These are phyloP conservation scores for Anthracocystis panici-leucophaei DNA, from an alignment of 1,284 basidiomycete genomes.

Conservation along the genomic window DNA sequence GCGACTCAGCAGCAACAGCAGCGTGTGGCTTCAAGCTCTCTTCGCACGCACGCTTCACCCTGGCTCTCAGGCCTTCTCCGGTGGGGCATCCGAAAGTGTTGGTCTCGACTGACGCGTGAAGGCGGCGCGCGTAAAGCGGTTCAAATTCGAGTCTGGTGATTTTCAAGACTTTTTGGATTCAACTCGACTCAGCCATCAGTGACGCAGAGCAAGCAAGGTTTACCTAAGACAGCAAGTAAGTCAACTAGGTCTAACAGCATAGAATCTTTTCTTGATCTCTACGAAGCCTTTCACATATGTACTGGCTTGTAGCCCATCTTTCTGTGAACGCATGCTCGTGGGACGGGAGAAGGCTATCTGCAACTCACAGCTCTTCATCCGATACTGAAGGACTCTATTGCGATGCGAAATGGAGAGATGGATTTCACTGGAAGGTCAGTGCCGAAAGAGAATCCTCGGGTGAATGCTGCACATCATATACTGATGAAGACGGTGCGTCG, in stretches of 20 bases:
- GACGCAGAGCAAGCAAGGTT: background rate
- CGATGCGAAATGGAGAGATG: background rate
- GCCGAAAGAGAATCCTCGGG: too few species aligned
- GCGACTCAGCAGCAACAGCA: constrained; percentile 13
- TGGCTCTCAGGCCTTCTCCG: constrained; percentile 14
- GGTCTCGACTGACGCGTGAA: constrained; percentile 27
- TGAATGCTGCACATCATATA: too few species aligned
- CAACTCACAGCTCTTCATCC: too few species aligned
- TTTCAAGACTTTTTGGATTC: constrained; percentile 1
- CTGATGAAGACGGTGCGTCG: too few species aligned
- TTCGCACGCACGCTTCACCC: constrained; percentile 3
- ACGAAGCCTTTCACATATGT: background rate
- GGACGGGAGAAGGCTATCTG: too few species aligned
- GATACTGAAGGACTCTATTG: too few species aligned
- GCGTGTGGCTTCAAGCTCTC: background rate
- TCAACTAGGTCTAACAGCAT: background rate
- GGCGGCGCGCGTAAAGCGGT: constrained; percentile 20
- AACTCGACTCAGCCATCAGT: constrained; percentile 18
- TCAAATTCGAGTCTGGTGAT: constrained; percentile 12
- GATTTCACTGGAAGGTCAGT: background rate
- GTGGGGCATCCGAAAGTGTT: constrained; percentile 24
- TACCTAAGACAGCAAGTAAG: background rate
- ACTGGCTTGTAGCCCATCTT: background rate
- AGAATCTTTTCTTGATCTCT: background rate
- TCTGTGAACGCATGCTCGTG: too few species aligned